A percentile compares a stretch with the other conserved stretches of the same genome.
phyloP scores from a whole-genome alignment of 75 land plant species.

The Isoetes taiwanensis region DNA sequence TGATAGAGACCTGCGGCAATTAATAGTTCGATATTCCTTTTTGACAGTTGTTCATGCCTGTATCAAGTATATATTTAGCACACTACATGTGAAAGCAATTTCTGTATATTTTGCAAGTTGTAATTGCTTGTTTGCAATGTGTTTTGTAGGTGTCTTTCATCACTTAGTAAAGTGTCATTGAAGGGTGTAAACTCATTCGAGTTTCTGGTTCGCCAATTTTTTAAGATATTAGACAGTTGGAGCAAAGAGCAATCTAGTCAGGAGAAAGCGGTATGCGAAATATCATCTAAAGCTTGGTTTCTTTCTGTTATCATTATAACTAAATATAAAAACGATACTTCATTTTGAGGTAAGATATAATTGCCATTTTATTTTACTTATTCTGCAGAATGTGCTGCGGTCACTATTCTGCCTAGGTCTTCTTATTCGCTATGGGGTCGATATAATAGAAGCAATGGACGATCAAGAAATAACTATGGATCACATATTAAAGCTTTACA shows the following conservation, averaged over 20 bases:
- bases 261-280: constrained; percentile 68
- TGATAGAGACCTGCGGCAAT: constrained; percentile 80
- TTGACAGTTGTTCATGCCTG: constrained; percentile 93
- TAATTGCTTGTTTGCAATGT: neutral
- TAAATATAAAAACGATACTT: no score
- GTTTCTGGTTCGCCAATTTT: constrained; percentile 63
- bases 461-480: constrained; percentile 28
- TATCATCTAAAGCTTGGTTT: no score
- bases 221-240: constrained; percentile 44
- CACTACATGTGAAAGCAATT: neutral
- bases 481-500: constrained; percentile 44
- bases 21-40: constrained; percentile 86
- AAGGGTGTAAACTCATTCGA: constrained; percentile 51
- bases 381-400: constrained; percentile 67
- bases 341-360: neutral
- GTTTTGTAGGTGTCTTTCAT: constrained; percentile 68
- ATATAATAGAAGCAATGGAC: constrained; percentile 23
- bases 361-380: neutral
- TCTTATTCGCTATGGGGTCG: constrained; percentile 74
- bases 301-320: no score
- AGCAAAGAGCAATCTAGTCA: constrained; percentile 17
- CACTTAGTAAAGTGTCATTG: constrained; percentile 55
- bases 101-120: neutral
- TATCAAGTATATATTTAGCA: constrained; percentile 49
- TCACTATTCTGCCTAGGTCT: constrained; percentile 87